Conservation (phyloP, 2,329 filamentous ascomycete species). For the Xylaria sp. region DNA sequence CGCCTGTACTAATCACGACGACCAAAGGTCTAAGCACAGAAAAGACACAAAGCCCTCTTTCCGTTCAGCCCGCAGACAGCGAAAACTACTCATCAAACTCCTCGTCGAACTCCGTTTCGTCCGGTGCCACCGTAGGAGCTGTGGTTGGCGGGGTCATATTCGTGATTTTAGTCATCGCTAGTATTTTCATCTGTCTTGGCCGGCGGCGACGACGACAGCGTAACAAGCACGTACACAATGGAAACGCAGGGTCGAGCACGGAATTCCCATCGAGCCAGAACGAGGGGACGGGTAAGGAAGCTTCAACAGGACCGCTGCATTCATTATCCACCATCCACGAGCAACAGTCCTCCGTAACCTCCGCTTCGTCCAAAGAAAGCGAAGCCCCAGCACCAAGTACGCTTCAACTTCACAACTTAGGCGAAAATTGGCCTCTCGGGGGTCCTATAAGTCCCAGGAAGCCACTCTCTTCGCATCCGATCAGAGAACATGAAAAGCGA, state of each 20-base stretch:
- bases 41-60: neutral
- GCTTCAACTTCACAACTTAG: slow-evolving; percentile 38
- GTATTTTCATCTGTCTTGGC: slow-evolving; percentile 1
- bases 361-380: slow-evolving; percentile 24
- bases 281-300: slow-evolving; percentile 13
- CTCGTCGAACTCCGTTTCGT: slow-evolving; percentile 7
- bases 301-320: slow-evolving; percentile 8
- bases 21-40: neutral
- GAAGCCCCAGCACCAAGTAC: slow-evolving; percentile 30
- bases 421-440: slow-evolving; percentile 45
- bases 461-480: slow-evolving; percentile 44
- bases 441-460: slow-evolving; percentile 33
- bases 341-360: slow-evolving; percentile 28
- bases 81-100: neutral
- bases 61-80: neutral
- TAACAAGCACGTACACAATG: neutral
- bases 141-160: slow-evolving; percentile 24
- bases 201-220: slow-evolving; percentile 14
- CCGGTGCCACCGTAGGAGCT: slow-evolving; percentile 25
- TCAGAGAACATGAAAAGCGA: slow-evolving; percentile 40
- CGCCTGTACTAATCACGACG: slow-evolving; percentile 42
- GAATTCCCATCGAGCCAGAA: slow-evolving; percentile 6
- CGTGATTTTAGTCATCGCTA: neutral
- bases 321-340: slow-evolving; percentile 44
- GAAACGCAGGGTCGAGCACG: neutral